A percentile compares a stretch with the other conserved stretches of the same genome.
Conservation (phyloP, 2,329 filamentous ascomycete species). For the Penicillium freii region DNA sequence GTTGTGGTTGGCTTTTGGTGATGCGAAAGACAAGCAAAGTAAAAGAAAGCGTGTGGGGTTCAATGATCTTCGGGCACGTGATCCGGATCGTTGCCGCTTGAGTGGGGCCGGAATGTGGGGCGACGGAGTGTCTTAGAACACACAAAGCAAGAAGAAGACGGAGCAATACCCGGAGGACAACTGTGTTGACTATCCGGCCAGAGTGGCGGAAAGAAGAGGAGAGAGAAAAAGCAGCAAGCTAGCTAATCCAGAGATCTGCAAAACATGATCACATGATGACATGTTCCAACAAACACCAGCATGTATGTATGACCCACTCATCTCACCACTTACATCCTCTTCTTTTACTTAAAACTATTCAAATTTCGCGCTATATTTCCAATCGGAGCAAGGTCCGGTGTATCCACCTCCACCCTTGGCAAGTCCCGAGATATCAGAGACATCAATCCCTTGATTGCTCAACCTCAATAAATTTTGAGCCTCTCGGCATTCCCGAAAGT, state of each 20-base stretch:
- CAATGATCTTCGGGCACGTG: not conserved
- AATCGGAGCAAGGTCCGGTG: fast-evolving
- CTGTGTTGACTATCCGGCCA: not conserved
- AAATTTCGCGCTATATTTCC: not conserved
- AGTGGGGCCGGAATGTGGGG: not conserved
- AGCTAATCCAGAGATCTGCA: fast-evolving
- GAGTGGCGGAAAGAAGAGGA: not conserved
- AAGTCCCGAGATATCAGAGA: not conserved
- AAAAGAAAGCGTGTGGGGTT: not conserved
- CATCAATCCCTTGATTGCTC: not conserved
- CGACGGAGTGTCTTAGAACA: not conserved
- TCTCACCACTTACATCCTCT: too few relatives aligned
- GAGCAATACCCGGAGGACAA: not conserved
- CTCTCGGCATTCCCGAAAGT: not conserved
- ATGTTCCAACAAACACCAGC: not conserved
- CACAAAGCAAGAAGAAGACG: not conserved
- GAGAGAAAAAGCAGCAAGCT: not conserved
- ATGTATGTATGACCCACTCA: not conserved
- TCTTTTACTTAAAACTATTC: not conserved
- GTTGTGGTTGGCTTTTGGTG: not conserved
- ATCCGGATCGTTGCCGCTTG: not conserved
- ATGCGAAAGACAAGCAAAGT: not conserved
- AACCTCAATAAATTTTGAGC: not conserved
- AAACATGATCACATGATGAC: not conserved
- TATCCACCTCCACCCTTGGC: too few relatives aligned